Percentiles rank a stretch among this genome's conserved stretches.
Conservation (phyloP, 129 eudicot species). For the Centella asiatica region DNA sequence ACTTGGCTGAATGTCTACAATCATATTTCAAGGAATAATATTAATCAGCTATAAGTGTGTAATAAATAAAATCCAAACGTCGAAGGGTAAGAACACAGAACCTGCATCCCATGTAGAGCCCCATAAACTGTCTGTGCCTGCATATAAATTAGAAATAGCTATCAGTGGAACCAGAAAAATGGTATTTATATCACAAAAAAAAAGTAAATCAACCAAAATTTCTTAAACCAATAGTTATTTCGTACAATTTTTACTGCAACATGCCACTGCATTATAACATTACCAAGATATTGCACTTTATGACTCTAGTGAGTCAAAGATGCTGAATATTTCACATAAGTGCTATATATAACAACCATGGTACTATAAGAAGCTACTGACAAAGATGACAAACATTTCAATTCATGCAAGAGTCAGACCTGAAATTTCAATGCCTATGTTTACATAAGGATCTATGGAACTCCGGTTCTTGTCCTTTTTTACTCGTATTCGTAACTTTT, state of each 20-base stretch:
- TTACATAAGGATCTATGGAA: not conserved
- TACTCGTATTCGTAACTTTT: too few species aligned
- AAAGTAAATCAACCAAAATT: not conserved
- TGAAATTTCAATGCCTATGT: not conserved
- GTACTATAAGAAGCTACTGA: not conserved
- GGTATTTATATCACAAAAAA: not conserved
- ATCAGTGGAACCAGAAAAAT: not conserved
- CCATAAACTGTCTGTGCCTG: constrained; percentile 94
- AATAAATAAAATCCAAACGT: not conserved
- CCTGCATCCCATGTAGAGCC: constrained; percentile 94
- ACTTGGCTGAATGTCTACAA: constrained; percentile 88
- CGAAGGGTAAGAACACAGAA: constrained; percentile 10
- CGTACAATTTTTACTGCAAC: not conserved
- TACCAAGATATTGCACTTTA: not conserved
- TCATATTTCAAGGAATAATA: not conserved
- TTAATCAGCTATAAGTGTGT: not conserved
- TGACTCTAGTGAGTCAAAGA: not conserved
- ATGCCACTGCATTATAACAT: not conserved
- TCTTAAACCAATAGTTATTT: not conserved
- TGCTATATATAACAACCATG: not conserved
- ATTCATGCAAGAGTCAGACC: not conserved
- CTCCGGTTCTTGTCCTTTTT: too few species aligned
- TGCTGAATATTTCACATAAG: not conserved
- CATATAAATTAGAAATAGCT: constrained; percentile 17
- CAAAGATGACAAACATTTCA: not conserved